Evolutionary conservation across 371 early-diverging fungal species (phyloP).

Genomic region (Gilbertella persicaria): DNA sequence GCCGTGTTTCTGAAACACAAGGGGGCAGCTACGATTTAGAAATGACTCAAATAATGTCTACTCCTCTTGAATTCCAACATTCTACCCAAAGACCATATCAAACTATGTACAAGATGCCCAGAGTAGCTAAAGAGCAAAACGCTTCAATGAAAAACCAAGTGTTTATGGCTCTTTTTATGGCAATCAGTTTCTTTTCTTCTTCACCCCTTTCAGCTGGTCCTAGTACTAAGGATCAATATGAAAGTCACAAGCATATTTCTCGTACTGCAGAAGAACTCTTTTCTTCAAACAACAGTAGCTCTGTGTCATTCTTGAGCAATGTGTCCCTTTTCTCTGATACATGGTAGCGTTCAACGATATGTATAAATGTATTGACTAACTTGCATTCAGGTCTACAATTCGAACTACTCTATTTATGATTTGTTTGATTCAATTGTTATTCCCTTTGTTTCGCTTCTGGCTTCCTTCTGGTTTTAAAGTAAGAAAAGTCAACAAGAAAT

Average conservation of each 20-base stretch:
- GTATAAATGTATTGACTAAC: background rate
- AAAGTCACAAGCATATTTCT: constrained; percentile 45
- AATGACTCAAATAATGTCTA: no score
- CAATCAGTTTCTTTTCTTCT: constrained; percentile 45
- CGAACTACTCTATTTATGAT: constrained; percentile 35
- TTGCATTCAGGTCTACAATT: constrained; percentile 24
- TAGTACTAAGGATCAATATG: constrained; percentile 34
- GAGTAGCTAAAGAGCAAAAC: background rate
- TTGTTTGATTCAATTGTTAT: constrained; percentile 33
- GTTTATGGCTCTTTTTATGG: constrained; percentile 53
- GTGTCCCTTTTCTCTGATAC: constrained; percentile 26
- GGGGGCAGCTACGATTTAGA: constrained; percentile 25
- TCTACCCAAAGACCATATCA: no score
- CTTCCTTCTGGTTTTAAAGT: constrained; percentile 20
- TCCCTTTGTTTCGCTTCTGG: constrained; percentile 34
- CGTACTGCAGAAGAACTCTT: constrained; percentile 27
- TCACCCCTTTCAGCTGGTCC: constrained; percentile 47
- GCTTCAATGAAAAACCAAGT: constrained; percentile 29
- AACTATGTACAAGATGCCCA: no score
- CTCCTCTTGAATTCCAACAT: no score
- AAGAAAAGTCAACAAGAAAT: constrained; percentile 21
- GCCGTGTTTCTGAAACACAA: background rate
- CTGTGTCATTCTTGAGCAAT: constrained; percentile 8
- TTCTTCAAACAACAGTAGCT: background rate
- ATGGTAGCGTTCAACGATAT: constrained; percentile 30